phyloP scores from a whole-genome alignment of 2,329 filamentous ascomycete species.

The Claviceps capensis region DNA sequence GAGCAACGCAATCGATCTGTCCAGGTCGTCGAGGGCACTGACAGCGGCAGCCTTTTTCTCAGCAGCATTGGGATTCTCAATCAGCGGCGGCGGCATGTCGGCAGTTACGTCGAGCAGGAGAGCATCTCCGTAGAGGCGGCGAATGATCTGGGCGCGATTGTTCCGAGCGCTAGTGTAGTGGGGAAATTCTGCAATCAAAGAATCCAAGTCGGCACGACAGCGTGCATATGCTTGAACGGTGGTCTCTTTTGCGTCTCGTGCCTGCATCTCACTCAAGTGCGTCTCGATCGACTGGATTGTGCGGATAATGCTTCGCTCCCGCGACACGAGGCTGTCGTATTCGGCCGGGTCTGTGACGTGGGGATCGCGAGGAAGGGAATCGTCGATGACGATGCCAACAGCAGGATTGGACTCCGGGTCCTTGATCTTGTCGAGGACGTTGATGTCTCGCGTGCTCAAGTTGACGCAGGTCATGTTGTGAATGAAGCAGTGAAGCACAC shows the following conservation, averaged over 20 bases:
- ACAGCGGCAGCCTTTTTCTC: constrained; percentile 27
- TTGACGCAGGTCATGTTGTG: constrained; percentile 27
- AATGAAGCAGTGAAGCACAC: not conserved
- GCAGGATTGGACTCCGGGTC: constrained; percentile 50
- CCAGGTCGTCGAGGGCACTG: constrained; percentile 38
- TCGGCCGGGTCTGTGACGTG: constrained; percentile 34
- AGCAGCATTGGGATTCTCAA: constrained; percentile 20
- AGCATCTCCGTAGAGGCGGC: constrained; percentile 48
- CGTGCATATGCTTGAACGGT: constrained; percentile 31
- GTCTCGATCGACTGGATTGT: constrained; percentile 42
- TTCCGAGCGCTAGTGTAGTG: constrained; percentile 60
- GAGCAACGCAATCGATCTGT: constrained; percentile 43
- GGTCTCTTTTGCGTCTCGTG: constrained; percentile 20
- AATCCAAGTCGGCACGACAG: constrained; percentile 35
- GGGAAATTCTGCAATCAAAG: constrained; percentile 43
- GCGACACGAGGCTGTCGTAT: constrained; percentile 36
- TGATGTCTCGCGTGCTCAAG: constrained; percentile 44
- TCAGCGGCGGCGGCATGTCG: constrained; percentile 26
- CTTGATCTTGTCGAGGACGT: constrained; percentile 52
- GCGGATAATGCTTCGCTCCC: constrained; percentile 39
- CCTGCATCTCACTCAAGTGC: constrained; percentile 30
- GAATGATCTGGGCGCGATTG: constrained; percentile 56
- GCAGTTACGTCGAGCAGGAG: constrained; percentile 32
- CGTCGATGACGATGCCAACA: constrained; percentile 38
- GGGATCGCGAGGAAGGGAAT: constrained; percentile 41